Conservation (phyloP, 371 early-diverging fungal species). For the Rhizopus stolonifer region DNA sequence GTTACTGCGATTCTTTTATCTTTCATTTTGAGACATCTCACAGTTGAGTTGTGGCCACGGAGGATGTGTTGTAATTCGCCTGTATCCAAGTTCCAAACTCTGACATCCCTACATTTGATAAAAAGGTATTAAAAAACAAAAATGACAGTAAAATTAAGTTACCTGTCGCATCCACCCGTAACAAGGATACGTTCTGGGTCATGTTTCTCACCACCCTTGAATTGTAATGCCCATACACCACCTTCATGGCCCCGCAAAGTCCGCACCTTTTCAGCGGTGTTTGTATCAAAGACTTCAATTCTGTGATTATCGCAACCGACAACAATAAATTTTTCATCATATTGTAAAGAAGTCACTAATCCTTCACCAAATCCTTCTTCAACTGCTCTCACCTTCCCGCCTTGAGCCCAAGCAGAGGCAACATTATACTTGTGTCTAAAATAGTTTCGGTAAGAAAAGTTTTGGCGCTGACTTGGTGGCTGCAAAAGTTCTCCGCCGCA, state of each 20-base stretch:
- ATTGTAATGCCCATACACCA: conserved; percentile 95
- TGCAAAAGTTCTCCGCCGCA: conserved; percentile 50
- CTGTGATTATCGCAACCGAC: conserved; percentile 84
- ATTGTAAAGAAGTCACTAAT: conserved; percentile 85
- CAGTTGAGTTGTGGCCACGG: conserved; percentile 89
- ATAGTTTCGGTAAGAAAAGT: conserved; percentile 73
- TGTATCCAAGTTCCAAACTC: conserved; percentile 86
- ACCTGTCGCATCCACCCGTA: conserved; percentile 81
- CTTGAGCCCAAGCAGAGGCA: conserved; percentile 76
- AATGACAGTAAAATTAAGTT: too few species aligned
- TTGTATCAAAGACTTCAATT: conserved; percentile 82
- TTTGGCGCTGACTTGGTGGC: conserved; percentile 44
- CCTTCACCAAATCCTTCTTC: conserved; percentile 76
- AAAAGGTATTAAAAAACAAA: too few species aligned
- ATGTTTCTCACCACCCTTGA: conserved; percentile 56
- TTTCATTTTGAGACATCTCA: conserved; percentile 84
- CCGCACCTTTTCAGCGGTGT: conserved; percentile 63
- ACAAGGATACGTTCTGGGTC: conserved; percentile 73
- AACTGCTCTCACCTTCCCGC: conserved; percentile 65
- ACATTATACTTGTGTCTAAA: conserved; percentile 73
- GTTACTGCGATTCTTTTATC: conserved; percentile 73
- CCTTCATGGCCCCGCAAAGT: conserved; percentile 87
- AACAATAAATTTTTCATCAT: conserved; percentile 83
- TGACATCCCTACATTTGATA: conserved; percentile 61
- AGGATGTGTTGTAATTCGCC: conserved; percentile 76